These are phyloP conservation scores for Pythium chondricola DNA, from an alignment of 352 stramenopile genomes.

Conservation along the genomic window DNA sequence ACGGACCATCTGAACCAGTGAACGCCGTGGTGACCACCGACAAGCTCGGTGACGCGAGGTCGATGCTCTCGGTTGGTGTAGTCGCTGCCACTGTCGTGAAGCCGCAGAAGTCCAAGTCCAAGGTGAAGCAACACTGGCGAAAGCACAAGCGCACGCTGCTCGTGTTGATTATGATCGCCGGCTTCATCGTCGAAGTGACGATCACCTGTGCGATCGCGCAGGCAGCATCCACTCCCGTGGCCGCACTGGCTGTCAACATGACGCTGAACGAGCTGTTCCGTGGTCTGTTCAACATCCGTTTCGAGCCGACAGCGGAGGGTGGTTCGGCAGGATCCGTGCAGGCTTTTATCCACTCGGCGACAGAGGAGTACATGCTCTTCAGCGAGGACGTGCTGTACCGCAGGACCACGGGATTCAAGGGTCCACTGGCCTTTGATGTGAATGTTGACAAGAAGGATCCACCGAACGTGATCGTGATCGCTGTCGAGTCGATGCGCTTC, in stretches of 20 bases:
- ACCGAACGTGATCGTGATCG: slow-evolving; percentile 47
- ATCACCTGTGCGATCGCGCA: neutral
- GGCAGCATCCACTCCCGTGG: slow-evolving; percentile 10
- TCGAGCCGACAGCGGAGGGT: slow-evolving; percentile 13
- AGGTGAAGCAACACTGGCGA: too few species aligned
- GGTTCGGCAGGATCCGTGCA: too few species aligned
- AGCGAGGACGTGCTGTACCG: slow-evolving; percentile 29
- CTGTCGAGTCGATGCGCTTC: slow-evolving; percentile 48
- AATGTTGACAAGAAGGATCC: slow-evolving; percentile 20
- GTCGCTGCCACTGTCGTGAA: too few species aligned
- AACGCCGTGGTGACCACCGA: too few species aligned
- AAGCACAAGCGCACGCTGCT: too few species aligned
- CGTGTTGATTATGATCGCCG: neutral
- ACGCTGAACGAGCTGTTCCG: slow-evolving; percentile 37
- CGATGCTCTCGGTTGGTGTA: too few species aligned
- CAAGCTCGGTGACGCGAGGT: too few species aligned
- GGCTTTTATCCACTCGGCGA: slow-evolving; percentile 29
- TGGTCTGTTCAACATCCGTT: slow-evolving; percentile 5
- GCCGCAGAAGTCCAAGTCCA: too few species aligned
- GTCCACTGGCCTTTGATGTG: slow-evolving; percentile 36
- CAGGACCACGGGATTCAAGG: slow-evolving; percentile 34
- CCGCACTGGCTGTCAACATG: slow-evolving; percentile 31
- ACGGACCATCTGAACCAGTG: too few species aligned
- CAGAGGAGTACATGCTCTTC: slow-evolving; percentile 39
- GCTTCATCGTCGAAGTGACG: too few species aligned